Evolutionary conservation across 2,329 filamentous ascomycete genomes (phyloP), one percentile per base, ranked within the genome.

Genomic region (Scleromitrula shiraiana): DNA sequence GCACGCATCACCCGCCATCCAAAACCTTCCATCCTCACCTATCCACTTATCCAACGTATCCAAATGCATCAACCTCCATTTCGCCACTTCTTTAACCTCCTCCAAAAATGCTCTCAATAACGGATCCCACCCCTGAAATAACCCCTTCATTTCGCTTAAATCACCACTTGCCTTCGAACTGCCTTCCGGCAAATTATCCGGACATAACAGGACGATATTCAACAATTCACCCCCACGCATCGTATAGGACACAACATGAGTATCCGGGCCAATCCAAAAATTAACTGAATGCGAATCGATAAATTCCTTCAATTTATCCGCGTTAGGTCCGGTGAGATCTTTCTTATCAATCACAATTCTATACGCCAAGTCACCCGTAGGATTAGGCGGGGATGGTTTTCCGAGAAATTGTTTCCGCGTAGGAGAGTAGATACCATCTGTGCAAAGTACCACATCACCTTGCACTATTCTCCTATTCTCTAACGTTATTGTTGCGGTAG

Each of bases 121-220:
- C 2, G 80, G 80, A 65, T 86, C 82, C 83, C 83, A 87, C 0
- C 68, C 70, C 5, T 67, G 64, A 57, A 86, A 85, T 2, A 81
- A 59, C 4, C 65, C 65, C 41, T 67, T 70, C 77, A 85, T 81
- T 64, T 85, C 79, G 10, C 77, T 73, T 0, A 80, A 56, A 6
- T 73, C 74, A 1, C 77, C 81, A 1, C 68, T 55, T 44, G 72
- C 66, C 26, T 73, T 72, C 9, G 72, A 69, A 1, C 80, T 73
- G 1, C 71, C 70, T 2, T 68, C 62, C 0, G 78, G 77, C 0
- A 84, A 61, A 53, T 82, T 73, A 58, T 86, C 82, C 0, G 83
- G 82, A 8, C 77, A 74, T 1, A 85, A 65, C 2, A 86, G 65
- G 0, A 85, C 82, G 5, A 87, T 71, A 49, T 86, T 86, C 54